Conservation (phyloP, 495 filamentous ascomycete species). For the Apodospora peruviana region DNA sequence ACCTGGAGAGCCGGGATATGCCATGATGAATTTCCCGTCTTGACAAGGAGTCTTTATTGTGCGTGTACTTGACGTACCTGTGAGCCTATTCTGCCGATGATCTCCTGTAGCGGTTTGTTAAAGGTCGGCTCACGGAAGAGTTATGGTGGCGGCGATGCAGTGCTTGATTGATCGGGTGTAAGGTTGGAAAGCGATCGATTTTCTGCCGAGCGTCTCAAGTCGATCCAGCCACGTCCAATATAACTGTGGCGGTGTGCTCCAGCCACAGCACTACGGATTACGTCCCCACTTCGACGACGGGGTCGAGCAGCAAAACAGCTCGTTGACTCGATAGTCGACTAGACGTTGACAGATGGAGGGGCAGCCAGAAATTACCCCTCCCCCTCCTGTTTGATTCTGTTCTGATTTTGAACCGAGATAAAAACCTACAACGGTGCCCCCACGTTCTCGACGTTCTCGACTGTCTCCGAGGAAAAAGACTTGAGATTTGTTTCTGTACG, state of each 20-base stretch:
- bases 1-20: constrained; percentile 90
- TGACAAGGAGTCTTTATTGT: constrained; percentile 22
- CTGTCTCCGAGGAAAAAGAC: no score
- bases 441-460: no score
- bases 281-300: no score
- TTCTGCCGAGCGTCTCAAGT: background rate
- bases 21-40: constrained; percentile 81
- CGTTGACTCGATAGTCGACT: no score
- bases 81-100: constrained; percentile 23
- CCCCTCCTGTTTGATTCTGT: background rate
- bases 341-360: background rate
- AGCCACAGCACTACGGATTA: no score
- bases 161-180: background rate
- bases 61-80: constrained; percentile 43
- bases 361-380: background rate
- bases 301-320: no score
- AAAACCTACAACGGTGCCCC: no score
- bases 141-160: no score
- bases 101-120: background rate
- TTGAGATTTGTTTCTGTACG: no score
- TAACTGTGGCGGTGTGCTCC: background rate
- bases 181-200: background rate
- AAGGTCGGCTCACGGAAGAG: background rate
- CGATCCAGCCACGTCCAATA: background rate
- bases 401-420: no score